phyloP scores from a whole-genome alignment of 2,329 filamentous ascomycete species.

The Scedosporium apiospermum region DNA sequence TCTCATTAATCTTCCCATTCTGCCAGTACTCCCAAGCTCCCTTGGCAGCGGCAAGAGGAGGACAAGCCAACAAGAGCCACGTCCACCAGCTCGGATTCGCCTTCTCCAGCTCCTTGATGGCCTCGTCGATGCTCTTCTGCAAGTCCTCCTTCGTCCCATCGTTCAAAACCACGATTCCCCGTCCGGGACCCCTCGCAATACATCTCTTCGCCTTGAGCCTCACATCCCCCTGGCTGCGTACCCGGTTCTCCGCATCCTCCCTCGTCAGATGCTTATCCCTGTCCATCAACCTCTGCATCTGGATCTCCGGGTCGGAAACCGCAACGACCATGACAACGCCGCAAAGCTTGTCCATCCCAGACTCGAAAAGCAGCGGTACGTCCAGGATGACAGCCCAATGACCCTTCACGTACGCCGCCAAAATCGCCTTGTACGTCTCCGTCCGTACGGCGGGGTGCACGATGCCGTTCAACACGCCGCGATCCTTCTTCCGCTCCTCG shows the following conservation, averaged over 20 bases:
- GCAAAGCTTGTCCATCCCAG: constrained; percentile 74
- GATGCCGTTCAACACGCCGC: constrained; percentile 74
- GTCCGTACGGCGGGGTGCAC: constrained; percentile 83
- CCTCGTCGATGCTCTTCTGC: constrained; percentile 53
- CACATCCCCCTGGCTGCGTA: constrained; percentile 80
- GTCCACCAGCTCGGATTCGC: constrained; percentile 76
- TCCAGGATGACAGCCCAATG: constrained; percentile 87
- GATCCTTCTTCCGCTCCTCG: constrained; percentile 59
- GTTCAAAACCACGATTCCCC: constrained; percentile 84
- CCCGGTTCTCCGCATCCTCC: constrained; percentile 83
- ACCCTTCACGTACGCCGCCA: constrained; percentile 64
- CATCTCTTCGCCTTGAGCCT: constrained; percentile 71
- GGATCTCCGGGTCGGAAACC: constrained; percentile 67
- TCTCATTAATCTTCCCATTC: constrained; percentile 58
- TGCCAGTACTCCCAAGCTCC: constrained; percentile 64
- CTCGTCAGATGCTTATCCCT: constrained; percentile 68
- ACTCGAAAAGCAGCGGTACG: constrained; percentile 86
- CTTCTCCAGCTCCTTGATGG: constrained; percentile 52
- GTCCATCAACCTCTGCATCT: constrained; percentile 69
- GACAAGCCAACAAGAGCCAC: constrained; percentile 58
- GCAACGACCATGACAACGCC: constrained; percentile 81
- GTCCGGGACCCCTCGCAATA: constrained; percentile 51
- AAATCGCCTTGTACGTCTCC: constrained; percentile 69
- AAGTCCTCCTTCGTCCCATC: constrained; percentile 67
- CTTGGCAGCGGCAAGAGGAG: constrained; percentile 61